phyloP scores from a whole-genome alignment of 2,329 filamentous ascomycete genomes.

The Ilyonectria destructans region DNA sequence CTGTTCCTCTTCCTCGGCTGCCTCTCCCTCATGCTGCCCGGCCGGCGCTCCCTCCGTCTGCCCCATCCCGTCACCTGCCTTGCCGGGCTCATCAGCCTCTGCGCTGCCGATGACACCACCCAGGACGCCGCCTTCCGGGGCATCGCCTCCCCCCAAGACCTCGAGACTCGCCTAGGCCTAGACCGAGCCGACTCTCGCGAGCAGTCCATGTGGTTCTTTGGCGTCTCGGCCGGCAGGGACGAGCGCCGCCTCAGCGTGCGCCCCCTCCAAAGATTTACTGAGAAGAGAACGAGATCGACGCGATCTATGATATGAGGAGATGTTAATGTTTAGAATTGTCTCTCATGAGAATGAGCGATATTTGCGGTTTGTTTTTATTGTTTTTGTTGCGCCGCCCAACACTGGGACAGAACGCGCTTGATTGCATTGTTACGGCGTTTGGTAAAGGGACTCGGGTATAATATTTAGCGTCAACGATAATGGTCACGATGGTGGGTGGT shows the following conservation, averaged over 20 bases:
- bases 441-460: constrained; percentile 11
- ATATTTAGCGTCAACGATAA: constrained; percentile 21
- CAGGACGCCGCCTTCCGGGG: constrained; percentile 82
- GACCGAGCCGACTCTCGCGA: constrained; percentile 60
- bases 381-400: background rate
- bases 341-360: constrained; percentile 15
- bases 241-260: constrained; percentile 63
- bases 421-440: constrained; percentile 30
- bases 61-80: constrained; percentile 82
- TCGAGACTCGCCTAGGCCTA: constrained; percentile 79
- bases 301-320: constrained; percentile 48
- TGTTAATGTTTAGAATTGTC: constrained; percentile 24
- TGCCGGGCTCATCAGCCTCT: constrained; percentile 84
- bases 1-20: constrained; percentile 79
- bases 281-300: constrained; percentile 53
- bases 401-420: background rate
- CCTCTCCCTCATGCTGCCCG: constrained; percentile 74
- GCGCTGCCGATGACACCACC: constrained; percentile 81
- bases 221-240: constrained; percentile 58
- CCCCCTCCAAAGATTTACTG: constrained; percentile 63
- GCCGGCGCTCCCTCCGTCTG: constrained; percentile 74
- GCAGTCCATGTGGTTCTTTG: constrained; percentile 70
- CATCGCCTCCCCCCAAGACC: constrained; percentile 76
- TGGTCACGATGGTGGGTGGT: background rate
- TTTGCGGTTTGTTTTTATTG: constrained; percentile 8